Evolutionary conservation across 768 basidiomycete species (phyloP).

Genomic region (Suillus cothurnatus): DNA sequence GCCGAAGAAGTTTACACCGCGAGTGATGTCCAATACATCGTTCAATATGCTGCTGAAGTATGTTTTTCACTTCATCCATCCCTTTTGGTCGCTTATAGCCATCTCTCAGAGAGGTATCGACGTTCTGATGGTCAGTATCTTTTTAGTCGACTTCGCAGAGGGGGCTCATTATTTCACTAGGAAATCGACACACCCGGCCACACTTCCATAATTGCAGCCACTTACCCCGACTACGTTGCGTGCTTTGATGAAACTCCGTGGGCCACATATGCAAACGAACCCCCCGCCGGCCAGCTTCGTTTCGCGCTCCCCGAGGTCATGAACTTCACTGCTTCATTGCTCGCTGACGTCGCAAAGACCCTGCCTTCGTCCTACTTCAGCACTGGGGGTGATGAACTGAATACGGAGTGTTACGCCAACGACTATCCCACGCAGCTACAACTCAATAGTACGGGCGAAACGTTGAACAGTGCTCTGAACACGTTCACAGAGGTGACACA

Average conservation of each 20-base stretch:
- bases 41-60: slow-evolving; percentile 71
- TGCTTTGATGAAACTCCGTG: slow-evolving; percentile 62
- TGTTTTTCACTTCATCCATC: slow-evolving; percentile 25
- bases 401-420: slow-evolving; percentile 61
- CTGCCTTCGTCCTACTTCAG: slow-evolving; percentile 66
- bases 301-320: slow-evolving; percentile 62
- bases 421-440: slow-evolving; percentile 62
- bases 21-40: slow-evolving; percentile 58
- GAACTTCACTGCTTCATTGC: slow-evolving; percentile 57
- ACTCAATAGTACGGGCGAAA: slow-evolving; percentile 51
- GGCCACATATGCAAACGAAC: slow-evolving; percentile 65
- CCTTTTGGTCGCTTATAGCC: not conserved
- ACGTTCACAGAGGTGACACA: slow-evolving; percentile 65
- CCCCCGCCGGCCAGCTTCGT: slow-evolving; percentile 83
- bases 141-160: no score
- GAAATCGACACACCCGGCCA: slow-evolving; percentile 89
- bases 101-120: slow-evolving; percentile 66
- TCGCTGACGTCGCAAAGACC: slow-evolving; percentile 52
- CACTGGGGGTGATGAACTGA: slow-evolving; percentile 85
- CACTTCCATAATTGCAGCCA: slow-evolving; percentile 60
- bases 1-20: slow-evolving; percentile 51
- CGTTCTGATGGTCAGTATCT: slow-evolving; percentile 51
- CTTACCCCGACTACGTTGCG: slow-evolving; percentile 76
- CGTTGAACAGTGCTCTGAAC: slow-evolving; percentile 64
- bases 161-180: slow-evolving; percentile 30